phyloP scores from a whole-genome alignment of 192 early-diverging fungal genomes.

The Paraglomus brasilianum region DNA sequence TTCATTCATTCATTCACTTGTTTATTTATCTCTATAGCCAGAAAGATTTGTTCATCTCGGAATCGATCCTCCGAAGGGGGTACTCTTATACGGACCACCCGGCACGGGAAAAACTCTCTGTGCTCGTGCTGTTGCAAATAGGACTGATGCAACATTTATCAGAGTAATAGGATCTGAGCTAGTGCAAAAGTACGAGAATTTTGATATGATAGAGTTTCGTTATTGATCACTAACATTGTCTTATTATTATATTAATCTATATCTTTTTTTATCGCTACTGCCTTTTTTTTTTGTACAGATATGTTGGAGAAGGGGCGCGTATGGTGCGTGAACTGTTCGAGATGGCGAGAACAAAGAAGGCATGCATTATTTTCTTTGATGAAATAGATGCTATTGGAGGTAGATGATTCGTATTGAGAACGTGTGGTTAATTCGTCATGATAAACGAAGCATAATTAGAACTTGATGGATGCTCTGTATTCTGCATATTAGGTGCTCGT shows the following conservation, averaged over 20 bases:
- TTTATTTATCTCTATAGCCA: constrained; percentile 58
- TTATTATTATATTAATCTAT: neutral
- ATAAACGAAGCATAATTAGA: neutral
- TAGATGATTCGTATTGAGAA: neutral
- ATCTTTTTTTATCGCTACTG: constrained; percentile 7
- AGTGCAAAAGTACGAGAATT: constrained; percentile 78
- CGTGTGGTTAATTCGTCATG: constrained; percentile 29
- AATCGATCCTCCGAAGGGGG: constrained; percentile 99
- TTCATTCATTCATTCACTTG: constrained; percentile 1
- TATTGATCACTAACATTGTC: neutral
- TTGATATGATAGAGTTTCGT: neutral
- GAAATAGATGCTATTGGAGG: constrained; percentile 97
- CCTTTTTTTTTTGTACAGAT: constrained; percentile 42
- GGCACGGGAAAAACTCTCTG: constrained; percentile 98
- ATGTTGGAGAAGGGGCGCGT: constrained; percentile 98
- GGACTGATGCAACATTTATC: constrained; percentile 99
- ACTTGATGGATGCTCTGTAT: neutral
- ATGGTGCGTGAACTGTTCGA: constrained; percentile 99
- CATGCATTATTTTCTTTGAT: constrained; percentile 99
- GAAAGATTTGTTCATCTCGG: constrained; percentile 97
- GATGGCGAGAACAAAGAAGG: constrained; percentile 99
- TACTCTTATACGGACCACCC: constrained; percentile 92
- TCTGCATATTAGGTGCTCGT: constrained; percentile 67
- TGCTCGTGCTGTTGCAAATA: constrained; percentile 97
- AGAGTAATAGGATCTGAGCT: constrained; percentile 99